Evolutionary conservation across 2,329 filamentous ascomycete genomes (phyloP), one percentile per base, ranked within the genome.

Genomic region (Alternaria viburni): DNA sequence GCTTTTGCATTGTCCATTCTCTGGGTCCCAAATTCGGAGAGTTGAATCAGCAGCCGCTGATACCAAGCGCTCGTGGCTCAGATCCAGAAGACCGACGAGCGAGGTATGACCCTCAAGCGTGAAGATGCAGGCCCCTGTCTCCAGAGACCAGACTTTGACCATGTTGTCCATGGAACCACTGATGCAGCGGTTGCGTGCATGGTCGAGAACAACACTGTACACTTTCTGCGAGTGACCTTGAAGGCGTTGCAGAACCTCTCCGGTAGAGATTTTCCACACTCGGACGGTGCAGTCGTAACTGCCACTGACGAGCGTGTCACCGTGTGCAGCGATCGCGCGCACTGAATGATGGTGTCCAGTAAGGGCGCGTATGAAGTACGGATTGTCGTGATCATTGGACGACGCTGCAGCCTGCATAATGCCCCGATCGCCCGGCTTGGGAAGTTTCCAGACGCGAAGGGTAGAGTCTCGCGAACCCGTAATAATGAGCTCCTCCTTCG

Each of bases 121-220:
- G 80, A 95, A 91, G 11, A 98, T 83, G 70, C 93, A 92, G 0
- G 90, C 84, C 1, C 96, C 96, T 3, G 92, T 96, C 28, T 93
- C 90, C 13, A 99, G 86, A 64, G 95, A 96, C 96, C 96, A 99
- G 12, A 99, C 95, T 81, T 97, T 98, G 77, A 99, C 96, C 68
- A 94, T 87, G 66, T 96, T 97, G 79, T 99, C 96, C 96, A 99
- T 99, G 7, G 94, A 97, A 12, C 96, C 96, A 67, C 94, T 97
- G 67, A 99, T 98, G 81, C 96, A 99, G 44, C 95, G 91, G 75
- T 96, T 97, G 62, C 96, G 91, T 72, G 91, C 90, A 70, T 93
- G 91, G 74, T 99, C 96, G 21, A 98, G 84, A 9, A 99, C 96
- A 9, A 99, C 96, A 64, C 94, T 97, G 79, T 99, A 99, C 0